phyloP scores from a whole-genome alignment of 2,329 filamentous ascomycete genomes.

The Sporothrix schenckii region DNA sequence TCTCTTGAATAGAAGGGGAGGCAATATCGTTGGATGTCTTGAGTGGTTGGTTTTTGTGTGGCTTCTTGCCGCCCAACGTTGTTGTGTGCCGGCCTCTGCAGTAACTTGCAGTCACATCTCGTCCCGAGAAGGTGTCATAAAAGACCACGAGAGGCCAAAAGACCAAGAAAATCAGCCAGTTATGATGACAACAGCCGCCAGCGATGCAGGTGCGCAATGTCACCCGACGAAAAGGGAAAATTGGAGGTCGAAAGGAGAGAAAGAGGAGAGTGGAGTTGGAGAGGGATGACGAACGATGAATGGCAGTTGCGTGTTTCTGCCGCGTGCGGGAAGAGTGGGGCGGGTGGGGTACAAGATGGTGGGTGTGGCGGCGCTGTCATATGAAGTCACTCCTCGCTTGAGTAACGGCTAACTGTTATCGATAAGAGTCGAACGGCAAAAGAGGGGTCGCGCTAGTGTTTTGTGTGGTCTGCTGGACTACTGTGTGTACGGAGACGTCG shows the following conservation, averaged over 20 bases:
- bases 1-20: neutral
- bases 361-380: neutral
- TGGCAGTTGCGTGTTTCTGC: constrained; percentile 22
- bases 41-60: neutral
- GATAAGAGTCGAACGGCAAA: neutral
- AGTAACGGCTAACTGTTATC: neutral
- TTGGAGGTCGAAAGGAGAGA: neutral
- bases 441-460: constrained; percentile 10
- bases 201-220: constrained; percentile 7
- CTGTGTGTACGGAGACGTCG: constrained; percentile 3
- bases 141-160: neutral
- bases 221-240: neutral
- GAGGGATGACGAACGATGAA: constrained; percentile 11
- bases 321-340: neutral
- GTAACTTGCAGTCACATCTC: constrained; percentile 12
- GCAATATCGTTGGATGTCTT: neutral
- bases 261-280: neutral
- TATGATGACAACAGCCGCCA: neutral
- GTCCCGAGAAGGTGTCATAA: neutral
- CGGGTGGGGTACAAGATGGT: neutral
- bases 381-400: neutral
- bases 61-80: constrained; percentile 11
- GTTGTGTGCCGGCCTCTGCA: constrained; percentile 7
- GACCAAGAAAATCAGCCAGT: neutral
- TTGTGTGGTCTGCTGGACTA: constrained; percentile 19